Base-by-base conservation (phyloP, 176 grass and related monocot genomes). In the Oryza glaberrima region DNA sequence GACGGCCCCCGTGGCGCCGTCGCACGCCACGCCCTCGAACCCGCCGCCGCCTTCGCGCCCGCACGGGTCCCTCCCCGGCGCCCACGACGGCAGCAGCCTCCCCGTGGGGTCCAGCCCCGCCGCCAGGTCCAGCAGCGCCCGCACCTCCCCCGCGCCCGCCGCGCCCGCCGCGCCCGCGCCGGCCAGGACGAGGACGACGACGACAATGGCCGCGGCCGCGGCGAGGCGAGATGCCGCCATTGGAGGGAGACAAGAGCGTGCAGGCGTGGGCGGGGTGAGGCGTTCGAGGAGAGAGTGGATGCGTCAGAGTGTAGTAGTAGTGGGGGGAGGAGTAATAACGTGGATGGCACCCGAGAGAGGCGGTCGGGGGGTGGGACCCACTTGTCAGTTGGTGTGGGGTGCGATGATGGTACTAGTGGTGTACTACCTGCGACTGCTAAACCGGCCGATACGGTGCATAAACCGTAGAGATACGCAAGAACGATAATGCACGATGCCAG, bases 1-100 rank as follows among this genome's bases (percentile, higher is more conserved):
- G 45, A 98, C 91, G 34, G 81, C 91, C 16, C 96, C 96, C 65
- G 77, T 70, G 65, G 45, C 85, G 38, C 38, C 38, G 67, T 98
- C 92, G 88, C 96, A 98, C 7, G 85, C 93, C 5, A 98, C 91
- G 15, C 96, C 96, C 72, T 92, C 89, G 83, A 98, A 98, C 0
- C 88, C 86, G 85, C 96, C 86, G 85, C 96, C 25, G 0, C 25
- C 25, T 25, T 25, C 25, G 25, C 25, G 25, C 25, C 25, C 86
- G 85, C 96, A 94, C 2, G 93, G 96, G 90, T 95, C 85, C 4
- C 89, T 78, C 7, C 83, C 90, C 9, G 66, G 81, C 38, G 81
- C 83, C 93, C 96, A 98, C 60, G 96, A 95, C 25, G 67, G 87
- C 22, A 98, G 91, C 30, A 85, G 65, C 1, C 69, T 86, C 16